Base-by-base conservation (phyloP, 1,139 yeast species). In the Eremothecium cymbalariae region DNA sequence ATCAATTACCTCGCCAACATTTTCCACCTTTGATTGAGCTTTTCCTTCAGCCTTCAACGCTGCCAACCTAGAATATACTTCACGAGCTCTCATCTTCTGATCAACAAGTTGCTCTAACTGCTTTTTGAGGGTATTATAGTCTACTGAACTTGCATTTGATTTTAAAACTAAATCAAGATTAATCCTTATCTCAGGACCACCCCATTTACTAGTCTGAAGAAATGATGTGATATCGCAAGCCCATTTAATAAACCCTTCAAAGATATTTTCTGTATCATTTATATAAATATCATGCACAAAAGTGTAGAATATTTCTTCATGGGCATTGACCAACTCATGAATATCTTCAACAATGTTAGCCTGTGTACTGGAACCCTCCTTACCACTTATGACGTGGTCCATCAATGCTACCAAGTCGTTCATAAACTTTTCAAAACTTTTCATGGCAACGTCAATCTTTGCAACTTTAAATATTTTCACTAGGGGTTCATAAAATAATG, bases 401-500 rank as follows among this genome's bases (percentile, higher is more conserved):
- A 40, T 65, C 67, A 25, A 73, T 66, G 25, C 53, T 36, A 88
- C 64, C 49, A 86, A 60, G 47, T 86, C 96, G 44, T 71, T 71
- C 70, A 79, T 70, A 48, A 86, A 88, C 33, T 60, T 63, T 44
- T 84, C 86, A 44, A 82, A 72, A 42, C 82, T 81, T 21, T 70
- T 75, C 41, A 88, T 72, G 8, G 88, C 85, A 26, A 80, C 58
- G 49, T 85, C 84, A 42, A 88, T 70, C 42, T 80, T 76, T 18
- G 95, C 85, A 34, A 74, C 72, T 41, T 79, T 76, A 60, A 88
- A 82, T 1, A 88, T 67, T 28, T 68, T 70, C 43, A 86, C 82
- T 52, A 88, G 63, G 1, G 96, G 96, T 44, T 83, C 85, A 55
- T 86, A 86, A 47, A 88, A 81, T 37, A 85, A 68, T 0, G 86